Conservation (phyloP, 768 basidiomycete species). For the Clavulina sp. region DNA sequence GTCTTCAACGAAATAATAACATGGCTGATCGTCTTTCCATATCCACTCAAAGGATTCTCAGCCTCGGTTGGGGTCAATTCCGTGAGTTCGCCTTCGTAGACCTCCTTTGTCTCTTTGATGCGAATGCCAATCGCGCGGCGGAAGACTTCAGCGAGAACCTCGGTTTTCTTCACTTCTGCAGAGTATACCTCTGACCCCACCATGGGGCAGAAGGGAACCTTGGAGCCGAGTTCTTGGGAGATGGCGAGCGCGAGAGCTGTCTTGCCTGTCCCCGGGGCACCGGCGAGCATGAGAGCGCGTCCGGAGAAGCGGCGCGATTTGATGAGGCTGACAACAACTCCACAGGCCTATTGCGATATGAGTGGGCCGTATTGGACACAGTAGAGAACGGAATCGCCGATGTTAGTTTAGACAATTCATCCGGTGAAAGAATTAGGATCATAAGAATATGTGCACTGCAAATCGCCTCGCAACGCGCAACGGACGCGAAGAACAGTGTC, state of each 20-base stretch:
- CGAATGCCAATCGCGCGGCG: constrained; percentile 88
- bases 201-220: constrained; percentile 98
- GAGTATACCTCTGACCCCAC: constrained; percentile 96
- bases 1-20: constrained; percentile 94
- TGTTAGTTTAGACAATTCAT: not conserved
- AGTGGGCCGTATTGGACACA: not conserved
- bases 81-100: constrained; percentile 96
- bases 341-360: constrained; percentile 49
- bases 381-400: not conserved
- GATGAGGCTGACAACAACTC: constrained; percentile 75
- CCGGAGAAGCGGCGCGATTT: constrained; percentile 90
- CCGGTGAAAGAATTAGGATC: not conserved
- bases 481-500: not conserved
- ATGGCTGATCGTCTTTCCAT: constrained; percentile 98
- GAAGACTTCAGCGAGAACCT: constrained; percentile 89
- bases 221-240: constrained; percentile 82
- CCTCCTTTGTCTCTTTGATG: constrained; percentile 98
- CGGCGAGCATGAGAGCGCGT: constrained; percentile 77
- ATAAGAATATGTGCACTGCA: not conserved
- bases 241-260: constrained; percentile 93
- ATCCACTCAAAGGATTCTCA: constrained; percentile 92
- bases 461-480: not conserved
- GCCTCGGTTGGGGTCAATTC: constrained; percentile 92
- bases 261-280: constrained; percentile 95
- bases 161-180: constrained; percentile 97